Evolutionary conservation across 2,329 filamentous ascomycete genomes (phyloP).

Genomic region (Nannizzia gypsea): DNA sequence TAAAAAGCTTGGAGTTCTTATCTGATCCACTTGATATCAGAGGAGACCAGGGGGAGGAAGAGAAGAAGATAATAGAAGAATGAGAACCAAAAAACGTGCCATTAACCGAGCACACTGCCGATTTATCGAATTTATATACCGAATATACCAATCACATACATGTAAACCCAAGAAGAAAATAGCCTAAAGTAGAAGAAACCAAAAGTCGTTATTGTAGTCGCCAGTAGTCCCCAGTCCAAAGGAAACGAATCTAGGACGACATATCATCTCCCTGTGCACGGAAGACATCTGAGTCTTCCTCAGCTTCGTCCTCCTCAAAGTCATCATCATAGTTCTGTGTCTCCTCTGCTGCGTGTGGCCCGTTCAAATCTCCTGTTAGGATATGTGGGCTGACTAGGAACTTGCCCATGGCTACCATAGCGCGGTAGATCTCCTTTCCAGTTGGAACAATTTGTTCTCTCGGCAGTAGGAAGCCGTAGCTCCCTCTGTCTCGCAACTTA

Average conservation of each 20-base stretch:
- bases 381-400: conserved; percentile 35
- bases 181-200: background rate
- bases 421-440: conserved; percentile 74
- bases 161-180: background rate
- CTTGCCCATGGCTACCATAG: conserved; percentile 70
- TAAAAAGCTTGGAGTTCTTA: background rate
- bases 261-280: background rate
- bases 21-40: background rate
- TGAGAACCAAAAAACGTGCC: background rate
- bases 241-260: background rate
- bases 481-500: conserved; percentile 85
- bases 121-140: too few species aligned
- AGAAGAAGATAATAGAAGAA: background rate
- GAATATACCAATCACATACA: background rate
- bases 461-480: conserved; percentile 85
- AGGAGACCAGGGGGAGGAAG: background rate
- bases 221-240: background rate
- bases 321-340: background rate
- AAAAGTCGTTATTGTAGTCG: background rate
- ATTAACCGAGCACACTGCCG: too few species aligned
- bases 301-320: background rate
- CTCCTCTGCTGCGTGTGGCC: background rate
- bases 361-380: background rate
- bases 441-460: conserved; percentile 78
- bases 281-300: background rate